A percentile compares a stretch with the other conserved stretches of the same genome.
These are phyloP conservation scores for Candida methanosorbosa DNA, from an alignment of 805 yeast species.

Conservation along the genomic window DNA sequence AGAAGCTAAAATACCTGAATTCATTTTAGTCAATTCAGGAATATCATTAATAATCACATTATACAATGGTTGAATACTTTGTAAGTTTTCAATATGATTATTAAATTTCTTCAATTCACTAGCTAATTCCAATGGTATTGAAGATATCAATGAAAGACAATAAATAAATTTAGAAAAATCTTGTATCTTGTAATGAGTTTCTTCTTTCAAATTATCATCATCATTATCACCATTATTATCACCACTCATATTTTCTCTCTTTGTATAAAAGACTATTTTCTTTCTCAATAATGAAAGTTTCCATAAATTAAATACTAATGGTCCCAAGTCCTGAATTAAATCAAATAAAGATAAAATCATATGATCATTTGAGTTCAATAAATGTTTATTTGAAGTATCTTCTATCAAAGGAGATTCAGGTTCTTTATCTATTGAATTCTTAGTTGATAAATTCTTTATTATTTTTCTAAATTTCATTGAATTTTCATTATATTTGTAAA, in stretches of 20 bases:
- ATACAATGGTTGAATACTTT: slow-evolving; percentile 44
- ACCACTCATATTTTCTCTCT: too few species aligned
- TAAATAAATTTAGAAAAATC: slow-evolving; percentile 43
- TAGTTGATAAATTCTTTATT: neutral
- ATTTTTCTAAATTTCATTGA: neutral
- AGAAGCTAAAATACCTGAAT: slow-evolving; percentile 34
- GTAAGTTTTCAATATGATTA: slow-evolving; percentile 9
- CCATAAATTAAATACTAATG: slow-evolving; percentile 56
- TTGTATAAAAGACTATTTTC: slow-evolving; percentile 38
- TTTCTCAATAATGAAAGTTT: slow-evolving; percentile 53
- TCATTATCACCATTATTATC: slow-evolving; percentile 3
- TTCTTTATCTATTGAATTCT: neutral
- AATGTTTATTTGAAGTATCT: neutral
- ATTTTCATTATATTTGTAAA: neutral
- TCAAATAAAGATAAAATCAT: slow-evolving; percentile 38
- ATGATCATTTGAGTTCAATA: slow-evolving; percentile 23
- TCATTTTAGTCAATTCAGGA: slow-evolving; percentile 21
- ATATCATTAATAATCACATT: slow-evolving; percentile 56
- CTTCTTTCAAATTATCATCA: neutral
- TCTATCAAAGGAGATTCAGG: too few species aligned
- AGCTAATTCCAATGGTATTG: slow-evolving; percentile 49
- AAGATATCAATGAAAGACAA: slow-evolving; percentile 49
- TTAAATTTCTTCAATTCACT: slow-evolving; percentile 10
- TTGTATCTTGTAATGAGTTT: slow-evolving; percentile 20
- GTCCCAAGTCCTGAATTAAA: slow-evolving; percentile 48